Conservation (phyloP, 306 rosid species). For the Cicer judaicum region DNA sequence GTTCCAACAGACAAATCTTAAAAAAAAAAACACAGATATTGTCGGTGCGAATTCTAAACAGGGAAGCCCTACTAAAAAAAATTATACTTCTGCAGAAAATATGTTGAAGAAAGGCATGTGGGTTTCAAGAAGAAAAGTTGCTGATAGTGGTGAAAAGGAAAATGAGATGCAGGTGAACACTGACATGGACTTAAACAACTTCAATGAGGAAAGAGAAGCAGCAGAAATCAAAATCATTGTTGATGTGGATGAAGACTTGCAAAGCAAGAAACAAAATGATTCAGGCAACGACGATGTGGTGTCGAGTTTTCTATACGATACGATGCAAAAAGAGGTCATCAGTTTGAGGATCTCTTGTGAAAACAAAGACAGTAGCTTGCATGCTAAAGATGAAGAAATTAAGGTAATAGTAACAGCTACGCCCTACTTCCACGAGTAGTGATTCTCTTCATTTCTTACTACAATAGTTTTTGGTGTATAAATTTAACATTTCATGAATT, state of each 20-base stretch:
- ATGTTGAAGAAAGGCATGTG: conserved; percentile 65
- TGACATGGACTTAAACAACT: conserved; percentile 36
- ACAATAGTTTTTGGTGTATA: background rate
- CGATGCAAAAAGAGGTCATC: conserved; percentile 83
- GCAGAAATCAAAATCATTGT: conserved; percentile 43
- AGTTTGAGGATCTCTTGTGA: conserved; percentile 69
- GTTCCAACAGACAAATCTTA: conserved; percentile 50
- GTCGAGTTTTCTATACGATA: conserved; percentile 87
- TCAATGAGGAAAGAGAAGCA: conserved; percentile 36
- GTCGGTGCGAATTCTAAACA: conserved; percentile 44
- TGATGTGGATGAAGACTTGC: conserved; percentile 44
- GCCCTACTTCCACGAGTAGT: background rate
- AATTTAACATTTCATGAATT: background rate
- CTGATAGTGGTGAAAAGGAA: conserved; percentile 75
- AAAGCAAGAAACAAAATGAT: conserved; percentile 43
- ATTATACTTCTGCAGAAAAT: conserved; percentile 55
- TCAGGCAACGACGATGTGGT: conserved; percentile 58
- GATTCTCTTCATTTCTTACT: background rate
- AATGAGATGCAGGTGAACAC: conserved; percentile 46
- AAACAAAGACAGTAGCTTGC: conserved; percentile 61
- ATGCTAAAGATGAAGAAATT: conserved; percentile 77
- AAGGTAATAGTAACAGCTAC: conserved; percentile 55
- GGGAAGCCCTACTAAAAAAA: conserved; percentile 53
- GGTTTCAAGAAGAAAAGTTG: conserved; percentile 75
- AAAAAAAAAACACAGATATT: conserved; percentile 44